phyloP scores from a whole-genome alignment of 2,329 filamentous ascomycete species.

The Aspergillus aculeatinus region DNA sequence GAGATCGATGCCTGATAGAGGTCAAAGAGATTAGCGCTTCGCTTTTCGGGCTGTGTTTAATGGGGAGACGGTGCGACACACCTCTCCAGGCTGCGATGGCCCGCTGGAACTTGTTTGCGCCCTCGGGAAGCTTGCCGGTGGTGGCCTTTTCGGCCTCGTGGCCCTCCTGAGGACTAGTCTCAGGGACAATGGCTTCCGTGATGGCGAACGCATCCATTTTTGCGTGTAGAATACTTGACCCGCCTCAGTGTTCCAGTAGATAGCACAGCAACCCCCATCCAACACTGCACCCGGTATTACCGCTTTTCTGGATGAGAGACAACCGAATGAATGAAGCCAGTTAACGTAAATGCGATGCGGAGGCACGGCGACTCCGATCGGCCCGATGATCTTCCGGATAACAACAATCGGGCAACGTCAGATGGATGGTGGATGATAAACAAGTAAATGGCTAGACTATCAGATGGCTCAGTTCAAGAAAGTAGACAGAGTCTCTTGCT shows the following conservation, averaged over 20 bases:
- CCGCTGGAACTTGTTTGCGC: constrained; percentile 91
- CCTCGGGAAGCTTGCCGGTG: constrained; percentile 46
- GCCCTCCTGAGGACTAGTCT: constrained; percentile 26
- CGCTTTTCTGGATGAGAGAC: constrained; percentile 3
- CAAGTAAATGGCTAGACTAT: no score
- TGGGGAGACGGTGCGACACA: constrained; percentile 42
- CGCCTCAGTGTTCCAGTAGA: constrained; percentile 8
- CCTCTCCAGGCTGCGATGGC: constrained; percentile 96
- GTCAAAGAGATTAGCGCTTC: constrained; percentile 6
- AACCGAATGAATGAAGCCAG: constrained; percentile 10
- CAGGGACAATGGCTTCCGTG: constrained; percentile 40
- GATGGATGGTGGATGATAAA: no score
- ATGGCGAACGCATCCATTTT: constrained; percentile 47
- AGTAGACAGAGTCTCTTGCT: background rate
- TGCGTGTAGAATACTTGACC: background rate
- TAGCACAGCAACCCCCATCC: constrained; percentile 26
- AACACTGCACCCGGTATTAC: constrained; percentile 17
- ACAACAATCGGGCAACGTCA: constrained; percentile 1
- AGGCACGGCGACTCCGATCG: constrained; percentile 32
- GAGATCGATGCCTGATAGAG: constrained; percentile 73
- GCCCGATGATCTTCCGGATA: constrained; percentile 36
- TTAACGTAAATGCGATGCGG: constrained; percentile 23
- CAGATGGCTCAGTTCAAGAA: no score
- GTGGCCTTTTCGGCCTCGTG: constrained; percentile 25
- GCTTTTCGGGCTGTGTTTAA: background rate